A percentile compares a stretch with the other conserved stretches of the same genome.
Conservation (phyloP, 768 basidiomycete genomes). For the Russula sp. region DNA sequence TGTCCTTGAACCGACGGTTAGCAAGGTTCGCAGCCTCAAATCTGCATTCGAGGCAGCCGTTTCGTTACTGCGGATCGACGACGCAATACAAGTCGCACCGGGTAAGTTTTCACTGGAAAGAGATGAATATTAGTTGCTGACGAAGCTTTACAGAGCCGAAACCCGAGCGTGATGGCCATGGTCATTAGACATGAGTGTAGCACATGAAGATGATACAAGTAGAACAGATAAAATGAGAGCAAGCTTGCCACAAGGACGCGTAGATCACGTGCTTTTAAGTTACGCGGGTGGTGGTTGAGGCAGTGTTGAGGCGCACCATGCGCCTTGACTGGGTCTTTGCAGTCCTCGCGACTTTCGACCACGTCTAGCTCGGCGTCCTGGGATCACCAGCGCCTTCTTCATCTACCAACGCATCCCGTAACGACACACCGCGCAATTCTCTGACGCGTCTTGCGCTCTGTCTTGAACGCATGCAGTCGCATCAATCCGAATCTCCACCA, state of each 20-base stretch:
- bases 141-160: conserved; percentile 50
- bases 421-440: neutral
- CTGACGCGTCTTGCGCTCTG: conserved; percentile 13
- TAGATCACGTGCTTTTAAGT: conserved; percentile 6
- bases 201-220: neutral
- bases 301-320: too few species aligned
- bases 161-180: conserved; percentile 65
- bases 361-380: neutral
- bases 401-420: neutral
- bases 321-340: too few species aligned
- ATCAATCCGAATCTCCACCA: conserved; percentile 44
- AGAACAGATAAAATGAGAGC: neutral
- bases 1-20: conserved; percentile 92
- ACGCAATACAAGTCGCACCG: conserved; percentile 86
- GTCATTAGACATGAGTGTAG: conserved; percentile 39
- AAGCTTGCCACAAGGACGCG: conserved; percentile 3
- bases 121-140: neutral
- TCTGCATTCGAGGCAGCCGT: conserved; percentile 96
- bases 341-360: neutral
- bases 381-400: neutral
- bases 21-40: conserved; percentile 96
- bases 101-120: conserved; percentile 35
- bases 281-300: conserved; percentile 1
- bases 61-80: conserved; percentile 89
- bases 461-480: conserved; percentile 19